Evolutionary conservation across 2,329 filamentous ascomycete genomes (phyloP).

Genomic region (Calonectria leucothoes): DNA sequence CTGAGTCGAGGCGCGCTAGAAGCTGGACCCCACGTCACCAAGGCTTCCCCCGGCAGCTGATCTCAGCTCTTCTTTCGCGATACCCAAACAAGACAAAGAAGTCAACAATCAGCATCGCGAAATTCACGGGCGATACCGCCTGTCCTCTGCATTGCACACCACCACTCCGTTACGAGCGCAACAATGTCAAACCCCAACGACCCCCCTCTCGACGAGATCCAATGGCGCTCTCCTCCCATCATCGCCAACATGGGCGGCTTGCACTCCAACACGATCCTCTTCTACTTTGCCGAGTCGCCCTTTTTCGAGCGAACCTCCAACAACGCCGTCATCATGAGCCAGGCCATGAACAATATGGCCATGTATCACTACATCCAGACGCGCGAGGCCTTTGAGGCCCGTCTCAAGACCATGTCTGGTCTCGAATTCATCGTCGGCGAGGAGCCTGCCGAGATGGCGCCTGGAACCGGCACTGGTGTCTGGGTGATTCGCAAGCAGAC

Average conservation of each 20-base stretch:
- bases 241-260: constrained; percentile 66
- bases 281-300: constrained; percentile 75
- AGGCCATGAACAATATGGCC: constrained; percentile 70
- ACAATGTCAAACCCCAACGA: constrained; percentile 60
- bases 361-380: constrained; percentile 70
- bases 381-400: constrained; percentile 72
- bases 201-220: constrained; percentile 73
- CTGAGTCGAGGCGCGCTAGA: constrained; percentile 20
- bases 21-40: constrained; percentile 32
- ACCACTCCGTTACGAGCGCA: neutral
- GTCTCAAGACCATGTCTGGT: constrained; percentile 72
- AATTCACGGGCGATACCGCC: neutral
- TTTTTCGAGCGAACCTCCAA: constrained; percentile 77
- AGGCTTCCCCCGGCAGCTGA: constrained; percentile 21
- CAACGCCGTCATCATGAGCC: constrained; percentile 71
- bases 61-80: neutral
- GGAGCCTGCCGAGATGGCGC: constrained; percentile 71
- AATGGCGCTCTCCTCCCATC: constrained; percentile 68
- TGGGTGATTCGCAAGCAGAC: constrained; percentile 79
- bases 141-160: neutral
- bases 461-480: constrained; percentile 74
- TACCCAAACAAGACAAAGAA: constrained; percentile 1
- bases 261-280: constrained; percentile 73
- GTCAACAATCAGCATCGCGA: neutral
- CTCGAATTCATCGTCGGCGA: constrained; percentile 75